A percentile compares a stretch with the other conserved stretches of the same genome.
These are phyloP conservation scores for Solanum medicagineum DNA, from an alignment of 257 asterid genomes.

Conservation along the genomic window DNA sequence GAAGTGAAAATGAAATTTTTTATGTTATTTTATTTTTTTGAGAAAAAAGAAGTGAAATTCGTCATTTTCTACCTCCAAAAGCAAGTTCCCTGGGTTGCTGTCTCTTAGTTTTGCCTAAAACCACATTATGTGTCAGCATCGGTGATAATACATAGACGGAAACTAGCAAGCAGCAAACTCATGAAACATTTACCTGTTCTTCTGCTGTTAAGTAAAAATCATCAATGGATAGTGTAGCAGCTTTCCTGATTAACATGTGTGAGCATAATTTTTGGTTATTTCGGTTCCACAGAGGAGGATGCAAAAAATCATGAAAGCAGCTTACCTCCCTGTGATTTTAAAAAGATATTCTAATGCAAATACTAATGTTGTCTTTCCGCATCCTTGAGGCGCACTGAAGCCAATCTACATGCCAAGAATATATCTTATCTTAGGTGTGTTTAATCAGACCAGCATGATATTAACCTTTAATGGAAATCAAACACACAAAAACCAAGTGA, in stretches of 20 bases:
- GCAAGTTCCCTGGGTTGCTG: constrained; percentile 70
- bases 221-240: constrained; percentile 82
- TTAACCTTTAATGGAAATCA: neutral
- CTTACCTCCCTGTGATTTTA: constrained; percentile 78
- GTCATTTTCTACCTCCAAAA: constrained; percentile 58
- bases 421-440: neutral
- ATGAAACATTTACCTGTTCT: constrained; percentile 43
- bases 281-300: neutral
- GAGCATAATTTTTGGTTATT: neutral
- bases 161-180: neutral
- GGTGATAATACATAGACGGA: neutral
- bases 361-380: constrained; percentile 97
- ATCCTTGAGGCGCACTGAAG: constrained; percentile 98
- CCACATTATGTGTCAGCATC: neutral
- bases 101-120: constrained; percentile 73
- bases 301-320: constrained; percentile 1
- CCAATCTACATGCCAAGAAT: constrained; percentile 62
- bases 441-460: neutral
- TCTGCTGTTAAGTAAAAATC: constrained; percentile 96
- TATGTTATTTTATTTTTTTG: neutral
- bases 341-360: constrained; percentile 86
- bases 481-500: neutral
- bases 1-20: neutral
- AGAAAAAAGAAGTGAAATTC: neutral
- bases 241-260: constrained; percentile 40